phyloP scores from a whole-genome alignment of 1,139 yeast genomes.

The Debaryomycetaceae sp. region DNA sequence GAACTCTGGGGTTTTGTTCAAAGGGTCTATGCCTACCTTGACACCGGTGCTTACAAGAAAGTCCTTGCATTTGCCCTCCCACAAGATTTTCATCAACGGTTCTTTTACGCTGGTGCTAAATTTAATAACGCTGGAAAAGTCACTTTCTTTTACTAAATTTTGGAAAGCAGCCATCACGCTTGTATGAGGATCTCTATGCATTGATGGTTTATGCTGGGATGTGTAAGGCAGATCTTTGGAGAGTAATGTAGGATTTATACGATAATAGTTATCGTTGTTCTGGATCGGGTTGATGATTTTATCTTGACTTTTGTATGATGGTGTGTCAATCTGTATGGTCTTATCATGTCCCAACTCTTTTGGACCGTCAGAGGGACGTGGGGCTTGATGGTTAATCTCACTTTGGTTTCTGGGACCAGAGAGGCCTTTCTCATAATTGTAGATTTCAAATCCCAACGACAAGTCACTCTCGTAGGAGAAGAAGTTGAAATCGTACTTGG shows the following conservation, averaged over 20 bases:
- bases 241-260: slow-evolving; percentile 21
- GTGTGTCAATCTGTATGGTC: neutral
- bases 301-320: neutral
- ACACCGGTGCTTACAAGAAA: slow-evolving; percentile 78
- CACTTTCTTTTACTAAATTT: slow-evolving; percentile 47
- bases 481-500: slow-evolving; percentile 84
- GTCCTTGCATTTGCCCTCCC: slow-evolving; percentile 89
- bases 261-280: slow-evolving; percentile 22
- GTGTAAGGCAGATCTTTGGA: slow-evolving; percentile 8
- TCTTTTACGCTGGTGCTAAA: slow-evolving; percentile 69
- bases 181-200: slow-evolving; percentile 1
- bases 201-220: neutral
- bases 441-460: slow-evolving; percentile 82
- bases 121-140: slow-evolving; percentile 71
- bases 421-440: slow-evolving; percentile 39
- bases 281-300: slow-evolving; percentile 21
- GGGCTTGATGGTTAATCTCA: neutral
- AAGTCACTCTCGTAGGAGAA: slow-evolving; percentile 89
- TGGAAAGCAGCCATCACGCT: slow-evolving; percentile 53
- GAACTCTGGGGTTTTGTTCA: slow-evolving; percentile 33
- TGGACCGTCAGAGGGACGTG: neutral
- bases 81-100: slow-evolving; percentile 57
- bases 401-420: neutral
- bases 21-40: slow-evolving; percentile 34
- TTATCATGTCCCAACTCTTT: neutral